Percentiles rank a stretch among this genome's conserved stretches.
phyloP scores from a whole-genome alignment of 2,329 filamentous ascomycete species.

The Alternaria conjuncta region DNA sequence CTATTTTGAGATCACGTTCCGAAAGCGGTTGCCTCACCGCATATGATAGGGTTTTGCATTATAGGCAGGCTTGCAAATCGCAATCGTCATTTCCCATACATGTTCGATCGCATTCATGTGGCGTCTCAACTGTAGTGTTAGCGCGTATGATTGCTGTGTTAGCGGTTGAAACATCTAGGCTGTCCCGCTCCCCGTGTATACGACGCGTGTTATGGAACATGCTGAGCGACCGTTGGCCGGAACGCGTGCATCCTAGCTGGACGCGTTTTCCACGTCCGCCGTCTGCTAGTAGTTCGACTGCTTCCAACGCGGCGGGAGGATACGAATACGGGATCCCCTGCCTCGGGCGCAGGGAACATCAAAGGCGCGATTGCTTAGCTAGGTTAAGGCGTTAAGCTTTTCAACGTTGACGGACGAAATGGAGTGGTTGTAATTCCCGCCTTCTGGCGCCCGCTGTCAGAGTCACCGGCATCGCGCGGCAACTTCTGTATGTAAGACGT shows the following conservation, averaged over 20 bases:
- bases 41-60: background rate
- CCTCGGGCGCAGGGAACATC: background rate
- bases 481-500: background rate
- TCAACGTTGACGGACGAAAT: background rate
- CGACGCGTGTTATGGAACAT: background rate
- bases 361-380: background rate
- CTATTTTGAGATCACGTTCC: constrained; percentile 14
- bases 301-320: background rate
- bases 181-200: constrained; percentile 2
- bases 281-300: background rate
- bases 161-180: background rate
- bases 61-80: background rate
- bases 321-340: constrained; percentile 3
- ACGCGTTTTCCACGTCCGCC: background rate
- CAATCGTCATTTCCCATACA: constrained; percentile 13
- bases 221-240: background rate
- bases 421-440: background rate
- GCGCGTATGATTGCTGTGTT: constrained; percentile 5
- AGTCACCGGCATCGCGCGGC: background rate
- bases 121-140: background rate
- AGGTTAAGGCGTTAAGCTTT: background rate
- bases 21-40: constrained; percentile 6
- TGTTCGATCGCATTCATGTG: constrained; percentile 3
- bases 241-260: background rate
- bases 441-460: background rate